These are phyloP conservation scores for Solanum virginianum DNA, from an alignment of 257 asterid species.

Conservation along the genomic window DNA sequence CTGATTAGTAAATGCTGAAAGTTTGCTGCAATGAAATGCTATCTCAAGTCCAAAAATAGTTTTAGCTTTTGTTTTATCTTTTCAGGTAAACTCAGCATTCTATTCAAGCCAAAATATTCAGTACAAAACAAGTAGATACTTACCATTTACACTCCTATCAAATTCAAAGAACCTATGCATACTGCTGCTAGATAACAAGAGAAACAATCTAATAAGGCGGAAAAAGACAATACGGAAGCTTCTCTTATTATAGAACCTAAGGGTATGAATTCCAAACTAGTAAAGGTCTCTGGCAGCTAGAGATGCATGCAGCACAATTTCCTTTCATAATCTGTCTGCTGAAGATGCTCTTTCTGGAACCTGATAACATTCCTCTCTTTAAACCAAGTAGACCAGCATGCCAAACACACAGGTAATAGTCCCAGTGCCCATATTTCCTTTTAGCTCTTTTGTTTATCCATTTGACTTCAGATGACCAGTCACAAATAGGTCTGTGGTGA, in stretches of 20 bases:
- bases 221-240: background rate
- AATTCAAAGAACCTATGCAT: background rate
- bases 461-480: background rate
- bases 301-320: background rate
- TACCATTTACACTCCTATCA: background rate
- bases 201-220: background rate
- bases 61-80: no score
- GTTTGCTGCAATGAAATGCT: no score
- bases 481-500: background rate
- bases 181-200: background rate
- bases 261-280: background rate
- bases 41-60: no score
- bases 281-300: background rate
- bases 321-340: background rate
- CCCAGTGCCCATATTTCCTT: background rate
- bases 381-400: background rate
- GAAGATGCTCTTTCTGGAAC: background rate
- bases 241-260: background rate
- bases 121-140: background rate
- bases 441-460: background rate
- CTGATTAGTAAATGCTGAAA: no score
- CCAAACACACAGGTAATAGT: background rate
- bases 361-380: background rate
- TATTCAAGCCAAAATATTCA: background rate
- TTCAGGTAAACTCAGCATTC: background rate